Conservation (phyloP, 306 rosid genomes). For the Mimosa pudica region DNA sequence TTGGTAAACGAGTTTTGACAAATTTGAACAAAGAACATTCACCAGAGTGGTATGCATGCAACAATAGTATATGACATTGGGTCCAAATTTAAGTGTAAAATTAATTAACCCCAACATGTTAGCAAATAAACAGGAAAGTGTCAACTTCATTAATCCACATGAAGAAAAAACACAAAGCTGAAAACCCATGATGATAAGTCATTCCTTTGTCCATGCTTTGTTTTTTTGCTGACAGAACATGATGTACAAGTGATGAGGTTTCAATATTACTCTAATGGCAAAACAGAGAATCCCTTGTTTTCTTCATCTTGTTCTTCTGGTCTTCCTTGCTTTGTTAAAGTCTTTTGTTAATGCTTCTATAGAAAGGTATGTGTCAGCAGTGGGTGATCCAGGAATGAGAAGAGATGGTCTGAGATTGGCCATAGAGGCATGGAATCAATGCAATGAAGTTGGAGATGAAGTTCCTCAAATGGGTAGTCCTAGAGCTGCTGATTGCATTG, state of each 20-base stretch:
- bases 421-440: slow-evolving; percentile 69
- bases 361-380: slow-evolving; percentile 41
- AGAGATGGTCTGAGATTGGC: slow-evolving; percentile 57
- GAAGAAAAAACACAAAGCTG: background rate
- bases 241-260: background rate
- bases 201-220: background rate
- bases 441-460: slow-evolving; percentile 72
- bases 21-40: background rate
- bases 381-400: slow-evolving; percentile 63
- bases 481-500: slow-evolving; percentile 67
- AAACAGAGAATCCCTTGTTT: slow-evolving; percentile 18
- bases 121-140: background rate
- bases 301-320: slow-evolving; percentile 24
- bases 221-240: background rate
- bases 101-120: background rate
- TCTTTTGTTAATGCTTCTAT: slow-evolving; percentile 25
- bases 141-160: background rate
- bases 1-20: slow-evolving; percentile 35
- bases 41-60: background rate
- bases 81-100: background rate
- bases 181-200: background rate
- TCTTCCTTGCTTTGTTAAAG: background rate
- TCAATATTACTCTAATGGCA: slow-evolving; percentile 1
- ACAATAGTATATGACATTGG: background rate
- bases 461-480: slow-evolving; percentile 57